These are phyloP conservation scores for Leavenworthia alabamica DNA, from an alignment of 345 rosid genomes.

Conservation along the genomic window DNA sequence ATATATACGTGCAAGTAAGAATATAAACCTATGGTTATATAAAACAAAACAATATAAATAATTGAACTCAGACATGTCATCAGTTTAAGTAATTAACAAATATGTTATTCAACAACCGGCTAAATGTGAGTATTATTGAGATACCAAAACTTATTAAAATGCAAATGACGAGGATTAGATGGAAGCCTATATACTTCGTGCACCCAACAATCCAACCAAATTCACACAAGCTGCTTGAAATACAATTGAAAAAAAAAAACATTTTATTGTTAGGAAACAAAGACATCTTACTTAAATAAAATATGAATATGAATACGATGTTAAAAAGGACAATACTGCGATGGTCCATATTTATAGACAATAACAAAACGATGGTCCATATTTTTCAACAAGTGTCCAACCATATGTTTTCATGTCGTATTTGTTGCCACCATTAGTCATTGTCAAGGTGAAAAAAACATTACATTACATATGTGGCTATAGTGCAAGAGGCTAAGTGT, in stretches of 20 bases:
- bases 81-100: conserved; percentile 4
- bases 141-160: not conserved
- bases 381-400: not conserved
- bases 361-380: too few relatives aligned
- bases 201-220: conserved; percentile 15
- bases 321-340: not conserved
- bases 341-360: too few relatives aligned
- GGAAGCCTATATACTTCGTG: conserved; percentile 16
- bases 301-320: too few relatives aligned
- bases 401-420: not conserved
- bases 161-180: not conserved
- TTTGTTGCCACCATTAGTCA: not conserved
- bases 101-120: conserved; percentile 9
- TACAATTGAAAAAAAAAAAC: not conserved
- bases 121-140: conserved; percentile 7
- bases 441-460: not conserved
- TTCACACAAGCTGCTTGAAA: not conserved
- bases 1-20: conserved; percentile 22
- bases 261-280: not conserved
- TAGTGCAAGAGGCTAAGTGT: not conserved
- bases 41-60: not conserved
- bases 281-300: not conserved
- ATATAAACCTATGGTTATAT: not conserved
- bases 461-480: not conserved
- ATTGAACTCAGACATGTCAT: not conserved